Evolutionary conservation across 495 filamentous ascomycete species (phyloP), one percentile per base, ranked within the genome.

Genomic region (Penicillium lagena): DNA sequence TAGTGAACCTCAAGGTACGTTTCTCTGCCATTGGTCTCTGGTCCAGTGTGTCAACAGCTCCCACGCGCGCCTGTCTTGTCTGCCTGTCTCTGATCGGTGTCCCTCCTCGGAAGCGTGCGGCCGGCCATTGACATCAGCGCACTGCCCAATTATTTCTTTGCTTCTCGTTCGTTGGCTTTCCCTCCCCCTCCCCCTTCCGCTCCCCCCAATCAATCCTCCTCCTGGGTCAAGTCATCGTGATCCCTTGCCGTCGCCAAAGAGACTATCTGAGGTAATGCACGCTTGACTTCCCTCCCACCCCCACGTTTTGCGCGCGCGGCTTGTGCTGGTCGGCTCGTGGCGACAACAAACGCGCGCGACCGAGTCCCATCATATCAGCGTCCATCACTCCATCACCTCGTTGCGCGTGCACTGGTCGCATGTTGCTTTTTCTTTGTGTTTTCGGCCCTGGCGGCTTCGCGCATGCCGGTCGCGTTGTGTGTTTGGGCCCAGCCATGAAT

Each of bases 71-170:
- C 22, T 22, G 22, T 22, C 22, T 22, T 22, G 2, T 22, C 22
- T 6, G 4, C 6, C 22, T 17, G 17, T n/a, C n/a, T n/a, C n/a
- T n/a, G n/a, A n/a, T n/a, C n/a, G n/a, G n/a, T n/a, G n/a, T n/a
- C n/a, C n/a, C n/a, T n/a, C 17, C 4, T 22, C 22, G 22, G 22
- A 22, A 22, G 22, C 3, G 22, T 3, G 22, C 22, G 56, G 40
- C 56, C 52, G 55, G 50, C 29, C 39, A 51, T 46, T 63, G 59
- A 62, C 61, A 64, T 66, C 58, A 63, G 62, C 49, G 58, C 22
- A 22, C 22, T 22, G 22, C 22, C 22, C 22, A 22, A 22, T 22
- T 22, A 22, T 6, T 22, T 4, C 22, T 22, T 4, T 22, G 37
- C 50, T 45, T 47, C 53, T 46, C 47, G 51, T 45, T 59, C 51